phyloP scores from a whole-genome alignment of 2,329 filamentous ascomycete species.

The Alternaria ventricosa region DNA sequence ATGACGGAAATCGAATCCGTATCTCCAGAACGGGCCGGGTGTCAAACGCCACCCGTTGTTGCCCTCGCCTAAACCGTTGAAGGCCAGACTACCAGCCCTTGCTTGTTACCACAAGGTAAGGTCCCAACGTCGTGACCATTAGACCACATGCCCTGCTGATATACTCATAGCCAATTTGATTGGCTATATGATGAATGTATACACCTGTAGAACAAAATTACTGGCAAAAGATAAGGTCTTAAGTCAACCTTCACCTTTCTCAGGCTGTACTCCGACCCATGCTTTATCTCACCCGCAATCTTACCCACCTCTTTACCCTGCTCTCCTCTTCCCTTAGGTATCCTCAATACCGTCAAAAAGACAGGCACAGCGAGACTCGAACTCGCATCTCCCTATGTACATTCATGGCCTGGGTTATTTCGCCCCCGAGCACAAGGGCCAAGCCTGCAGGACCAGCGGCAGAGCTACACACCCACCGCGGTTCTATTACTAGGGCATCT shows the following conservation, averaged over 20 bases:
- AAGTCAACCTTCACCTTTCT: not conserved
- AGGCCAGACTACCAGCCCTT: not conserved
- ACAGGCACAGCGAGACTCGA: not conserved
- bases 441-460: not conserved
- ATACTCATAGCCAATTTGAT: not conserved
- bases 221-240: not conserved
- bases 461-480: not conserved
- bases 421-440: too few species aligned
- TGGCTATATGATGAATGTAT: not conserved
- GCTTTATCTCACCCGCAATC: not conserved
- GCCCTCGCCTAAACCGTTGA: not conserved
- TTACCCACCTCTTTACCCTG: not conserved
- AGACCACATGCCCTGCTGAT: not conserved
- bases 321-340: not conserved
- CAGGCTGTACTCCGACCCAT: not conserved
- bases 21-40: not conserved
- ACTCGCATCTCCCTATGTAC: not conserved
- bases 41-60: not conserved
- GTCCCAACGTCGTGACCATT: not conserved
- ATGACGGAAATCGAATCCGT: not conserved
- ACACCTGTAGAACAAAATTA: not conserved
- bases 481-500: not conserved
- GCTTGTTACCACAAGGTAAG: not conserved
- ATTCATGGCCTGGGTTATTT: too few species aligned
- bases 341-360: not conserved